Evolutionary conservation across 2,329 filamentous ascomycete species (phyloP).

Genomic region (Capronia americana): DNA sequence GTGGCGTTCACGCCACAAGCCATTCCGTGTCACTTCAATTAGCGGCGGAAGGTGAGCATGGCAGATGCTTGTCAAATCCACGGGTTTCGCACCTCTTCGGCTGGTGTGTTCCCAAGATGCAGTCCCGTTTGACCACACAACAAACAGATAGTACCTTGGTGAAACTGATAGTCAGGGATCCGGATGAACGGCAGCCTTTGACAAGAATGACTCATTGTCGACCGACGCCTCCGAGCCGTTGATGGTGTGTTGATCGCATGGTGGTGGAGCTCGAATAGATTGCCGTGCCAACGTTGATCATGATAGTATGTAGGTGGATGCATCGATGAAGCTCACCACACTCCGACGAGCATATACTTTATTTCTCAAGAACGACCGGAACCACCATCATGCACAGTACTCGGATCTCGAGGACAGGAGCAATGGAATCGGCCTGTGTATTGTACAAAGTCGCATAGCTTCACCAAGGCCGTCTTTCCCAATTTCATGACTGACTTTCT

Average conservation of each 20-base stretch:
- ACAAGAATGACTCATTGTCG: neutral
- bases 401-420: neutral
- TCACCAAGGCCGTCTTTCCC: neutral
- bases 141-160: no score
- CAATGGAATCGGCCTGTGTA: neutral
- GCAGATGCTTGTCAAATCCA: no score
- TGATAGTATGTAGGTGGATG: neutral
- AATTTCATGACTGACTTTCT: neutral
- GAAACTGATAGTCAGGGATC: no score
- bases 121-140: no score
- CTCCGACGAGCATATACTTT: neutral
- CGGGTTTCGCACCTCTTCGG: no score
- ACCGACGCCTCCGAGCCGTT: neutral
- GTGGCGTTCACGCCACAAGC: slow-evolving; percentile 23
- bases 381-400: neutral
- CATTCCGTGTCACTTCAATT: neutral
- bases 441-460: neutral
- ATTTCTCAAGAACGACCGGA: neutral
- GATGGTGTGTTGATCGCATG: neutral
- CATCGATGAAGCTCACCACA: neutral
- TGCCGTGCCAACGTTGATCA: neutral
- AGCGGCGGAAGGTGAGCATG: neutral
- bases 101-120: no score
- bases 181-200: no score
- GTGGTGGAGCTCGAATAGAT: neutral